Evolutionary conservation across 352 stramenopile genomes (phyloP), one percentile per base, ranked within the genome.

Genomic region (Globisporangium ultimum): DNA sequence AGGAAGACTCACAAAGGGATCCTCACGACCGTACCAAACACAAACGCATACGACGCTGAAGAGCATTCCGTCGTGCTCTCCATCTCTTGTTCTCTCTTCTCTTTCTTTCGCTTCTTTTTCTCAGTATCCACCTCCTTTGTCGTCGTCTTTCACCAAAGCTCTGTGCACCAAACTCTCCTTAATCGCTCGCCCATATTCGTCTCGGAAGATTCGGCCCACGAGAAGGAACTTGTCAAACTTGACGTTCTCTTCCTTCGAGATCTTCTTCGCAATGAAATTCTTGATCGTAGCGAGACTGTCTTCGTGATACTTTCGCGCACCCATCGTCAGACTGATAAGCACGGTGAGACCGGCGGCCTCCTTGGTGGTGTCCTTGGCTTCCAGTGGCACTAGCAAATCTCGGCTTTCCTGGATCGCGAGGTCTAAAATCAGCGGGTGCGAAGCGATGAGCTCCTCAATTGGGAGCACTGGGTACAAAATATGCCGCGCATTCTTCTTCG

Each of bases 391-490:
- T 48, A 6, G 15, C 3, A 6, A 28, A 21, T 18, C 43, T 45
- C 15, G 32, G 47, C 14, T 18, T 11, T 36, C 49, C 4, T 60
- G 24, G 40, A 71, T 51, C 9, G 53, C 54, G 14, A 47, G 58
- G 20, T 73, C 66, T 4, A 58, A 50, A 0, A 73, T 63, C 46
- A 73, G 62, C 43, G 66, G 63, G 51, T 73, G 66, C 5, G 66
- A 71, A 15, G 59, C 58, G 24, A 71, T 40, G 18, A 73, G 47
- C 45, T 73, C 62, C 64, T 73, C 62, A 20, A 64, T 53, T n/a
- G 62, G 55, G 2, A 73, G 34, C 13, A 41, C 42, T 41, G 63
- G 54, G 10, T 41, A 58, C 10, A 10, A 45, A 18, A 55, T 10
- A 36, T 10, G 6, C 9, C 7, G 13, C 9, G 32, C 32, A 32